Evolutionary conservation across 352 stramenopile genomes (phyloP).

Genomic region (Globisporangium sylvaticum): DNA sequence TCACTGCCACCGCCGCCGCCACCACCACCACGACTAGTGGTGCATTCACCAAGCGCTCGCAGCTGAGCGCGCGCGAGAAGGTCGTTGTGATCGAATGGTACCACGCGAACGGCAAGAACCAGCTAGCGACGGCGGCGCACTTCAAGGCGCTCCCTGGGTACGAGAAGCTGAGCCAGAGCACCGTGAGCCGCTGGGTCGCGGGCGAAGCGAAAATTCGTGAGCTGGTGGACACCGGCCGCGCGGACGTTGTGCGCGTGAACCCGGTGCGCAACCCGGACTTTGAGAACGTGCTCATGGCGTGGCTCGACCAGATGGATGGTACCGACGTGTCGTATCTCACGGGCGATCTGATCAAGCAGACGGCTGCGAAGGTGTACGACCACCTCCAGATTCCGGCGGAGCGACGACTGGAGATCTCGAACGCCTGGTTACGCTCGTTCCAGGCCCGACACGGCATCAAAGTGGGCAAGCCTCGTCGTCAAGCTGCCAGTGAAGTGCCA

Average conservation of each 20-base stretch:
- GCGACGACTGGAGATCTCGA: slow-evolving; percentile 22
- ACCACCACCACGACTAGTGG: not conserved
- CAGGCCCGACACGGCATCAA: slow-evolving; percentile 10
- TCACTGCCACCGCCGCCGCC: not conserved
- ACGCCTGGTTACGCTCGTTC: slow-evolving; percentile 21
- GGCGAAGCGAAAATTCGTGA: slow-evolving; percentile 19
- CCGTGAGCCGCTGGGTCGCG: slow-evolving; percentile 20
- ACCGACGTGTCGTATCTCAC: slow-evolving; percentile 8
- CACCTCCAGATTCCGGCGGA: slow-evolving; percentile 11
- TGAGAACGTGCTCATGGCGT: slow-evolving; percentile 19
- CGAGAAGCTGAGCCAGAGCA: slow-evolving; percentile 22
- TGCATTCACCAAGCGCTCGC: slow-evolving; percentile 12
- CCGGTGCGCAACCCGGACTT: slow-evolving; percentile 18
- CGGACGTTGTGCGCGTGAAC: slow-evolving; percentile 13
- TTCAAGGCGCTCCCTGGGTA: slow-evolving; percentile 13
- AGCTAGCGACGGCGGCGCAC: slow-evolving; percentile 14
- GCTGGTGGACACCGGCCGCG: slow-evolving; percentile 7
- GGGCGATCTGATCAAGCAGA: slow-evolving; percentile 19
- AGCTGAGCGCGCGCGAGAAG: slow-evolving; percentile 19
- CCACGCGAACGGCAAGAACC: slow-evolving; percentile 16
- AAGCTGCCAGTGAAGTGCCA: too few species aligned
- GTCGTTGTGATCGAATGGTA: slow-evolving; percentile 19
- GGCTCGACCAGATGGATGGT: slow-evolving; percentile 15
- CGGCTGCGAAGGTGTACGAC: slow-evolving; percentile 21
- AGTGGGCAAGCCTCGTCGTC: too few species aligned